Evolutionary conservation across 306 rosid species (phyloP), one percentile per base, ranked within the genome.

Genomic region (Coriaria nepalensis): DNA sequence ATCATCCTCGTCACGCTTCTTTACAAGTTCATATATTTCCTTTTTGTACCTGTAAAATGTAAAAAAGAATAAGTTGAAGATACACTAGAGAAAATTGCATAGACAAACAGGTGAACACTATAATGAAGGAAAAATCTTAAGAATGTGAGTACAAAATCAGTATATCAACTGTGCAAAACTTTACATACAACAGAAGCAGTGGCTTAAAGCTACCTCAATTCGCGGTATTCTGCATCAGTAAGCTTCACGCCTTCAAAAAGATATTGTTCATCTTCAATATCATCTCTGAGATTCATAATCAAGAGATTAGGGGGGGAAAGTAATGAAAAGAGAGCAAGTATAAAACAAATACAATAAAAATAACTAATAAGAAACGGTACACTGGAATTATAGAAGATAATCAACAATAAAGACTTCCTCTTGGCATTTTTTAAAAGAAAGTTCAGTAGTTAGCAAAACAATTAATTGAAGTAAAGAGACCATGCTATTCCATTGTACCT

Each of bases 251-350:
- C 79, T 9, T 69, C 85, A 73, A 85, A 90, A 15, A 85, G 69
- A 74, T 90, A 90, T 48, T 84, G 92, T 40, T 90, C 98, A 45
- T 90, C 98, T 71, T 77, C 87, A 69, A 90, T 77, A 43, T 84
- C 95, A 54, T 81, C 98, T 58, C 95, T 83, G 86, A 36, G 35
- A 56, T 44, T 45, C 38, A 57, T 49, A 43, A 44, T 39, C 63
- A 63, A 33, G 49, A 57, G 36, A 29, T 38, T 45, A 14, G 42
- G 35, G 45, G 32, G n/a, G 34, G 5, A 36, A 40, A 43, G 33
- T 29, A 34, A 5, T 11, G 36, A 36, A 11, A 2, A 20, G 5
- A 45, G 5, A 4, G 6, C n/a, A 42, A 37, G 36, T 6, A 29
- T 20, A 29, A 8, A 51, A 33, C 12, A 34, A 41, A 13, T 37